phyloP scores from a whole-genome alignment of 1,284 basidiomycete species.

The Ganoderma sinense region DNA sequence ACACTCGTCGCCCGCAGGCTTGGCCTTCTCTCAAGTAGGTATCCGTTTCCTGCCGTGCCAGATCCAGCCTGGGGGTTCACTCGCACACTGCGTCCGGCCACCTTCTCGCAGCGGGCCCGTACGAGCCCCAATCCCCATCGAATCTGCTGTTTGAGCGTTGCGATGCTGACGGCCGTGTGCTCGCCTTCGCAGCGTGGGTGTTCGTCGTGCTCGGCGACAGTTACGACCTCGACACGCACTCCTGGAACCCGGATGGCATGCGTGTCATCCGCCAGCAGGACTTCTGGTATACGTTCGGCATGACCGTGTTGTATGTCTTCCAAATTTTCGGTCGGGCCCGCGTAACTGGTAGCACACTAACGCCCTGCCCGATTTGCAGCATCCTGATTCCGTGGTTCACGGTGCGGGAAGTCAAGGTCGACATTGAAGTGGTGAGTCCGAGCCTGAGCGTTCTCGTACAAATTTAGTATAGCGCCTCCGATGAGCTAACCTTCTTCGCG shows the following conservation, averaged over 20 bases:
- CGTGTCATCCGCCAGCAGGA: constrained; percentile 50
- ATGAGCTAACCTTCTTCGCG: constrained; percentile 6
- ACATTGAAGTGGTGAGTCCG: constrained; percentile 47
- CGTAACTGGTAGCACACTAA: neutral
- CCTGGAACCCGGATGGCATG: constrained; percentile 47
- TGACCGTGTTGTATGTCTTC: constrained; percentile 48
- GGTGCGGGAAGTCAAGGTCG: constrained; percentile 50
- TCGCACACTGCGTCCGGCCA: constrained; percentile 23
- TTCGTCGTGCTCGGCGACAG: constrained; percentile 54
- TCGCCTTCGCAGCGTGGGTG: constrained; percentile 44
- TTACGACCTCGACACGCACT: constrained; percentile 48
- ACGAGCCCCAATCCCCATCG: constrained; percentile 1
- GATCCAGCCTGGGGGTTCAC: constrained; percentile 16
- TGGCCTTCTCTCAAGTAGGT: constrained; percentile 62
- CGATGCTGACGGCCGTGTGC: constrained; percentile 28
- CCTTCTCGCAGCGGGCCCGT: constrained; percentile 4
- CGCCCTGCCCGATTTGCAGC: constrained; percentile 27
- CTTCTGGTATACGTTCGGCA: constrained; percentile 53
- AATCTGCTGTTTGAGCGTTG: neutral
- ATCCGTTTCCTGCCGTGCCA: constrained; percentile 20
- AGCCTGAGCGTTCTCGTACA: constrained; percentile 21
- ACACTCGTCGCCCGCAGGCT: constrained; percentile 48
- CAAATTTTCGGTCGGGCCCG: neutral
- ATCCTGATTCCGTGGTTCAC: constrained; percentile 53
- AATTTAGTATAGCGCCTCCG: constrained; percentile 10